Conservation (phyloP, 768 basidiomycete species). For the Rubroboletus satanas region DNA sequence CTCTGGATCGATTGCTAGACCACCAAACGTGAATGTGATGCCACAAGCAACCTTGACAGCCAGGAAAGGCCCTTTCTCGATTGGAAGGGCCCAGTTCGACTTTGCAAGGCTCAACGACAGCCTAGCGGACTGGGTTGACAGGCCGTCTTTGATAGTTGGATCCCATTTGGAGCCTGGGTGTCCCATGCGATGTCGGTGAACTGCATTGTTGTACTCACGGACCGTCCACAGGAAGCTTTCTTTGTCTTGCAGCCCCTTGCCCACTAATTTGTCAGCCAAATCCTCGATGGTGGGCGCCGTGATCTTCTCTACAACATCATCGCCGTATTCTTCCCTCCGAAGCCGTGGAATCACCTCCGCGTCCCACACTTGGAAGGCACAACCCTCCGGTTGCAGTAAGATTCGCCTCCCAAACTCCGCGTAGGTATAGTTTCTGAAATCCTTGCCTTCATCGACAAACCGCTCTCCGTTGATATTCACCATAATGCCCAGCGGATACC, state of each 20-base stretch:
- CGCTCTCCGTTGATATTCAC: slow-evolving; percentile 52
- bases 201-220: slow-evolving; percentile 48
- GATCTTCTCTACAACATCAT: slow-evolving; percentile 56
- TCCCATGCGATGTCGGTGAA: slow-evolving; percentile 35
- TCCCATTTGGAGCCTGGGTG: slow-evolving; percentile 45
- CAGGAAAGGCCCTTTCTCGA: slow-evolving; percentile 53
- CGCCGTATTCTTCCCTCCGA: slow-evolving; percentile 63
- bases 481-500: slow-evolving; percentile 71
- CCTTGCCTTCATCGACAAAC: slow-evolving; percentile 70
- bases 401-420: slow-evolving; percentile 64
- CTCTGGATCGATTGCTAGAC: slow-evolving; percentile 53
- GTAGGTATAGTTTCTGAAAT: slow-evolving; percentile 72
- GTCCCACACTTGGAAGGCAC: slow-evolving; percentile 67
- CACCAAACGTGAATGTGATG: slow-evolving; percentile 72
- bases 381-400: slow-evolving; percentile 52
- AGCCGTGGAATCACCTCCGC: slow-evolving; percentile 40
- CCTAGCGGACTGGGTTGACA: slow-evolving; percentile 46
- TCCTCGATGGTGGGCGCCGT: slow-evolving; percentile 44
- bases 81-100: slow-evolving; percentile 63
- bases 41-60: slow-evolving; percentile 69
- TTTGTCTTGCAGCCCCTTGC: slow-evolving; percentile 44
- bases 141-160: slow-evolving; percentile 59
- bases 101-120: slow-evolving; percentile 45
- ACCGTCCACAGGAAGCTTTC: slow-evolving; percentile 45
- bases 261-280: slow-evolving; percentile 45